phyloP scores from a whole-genome alignment of 805 yeast species.

The Saccharomycopsis sp. region DNA sequence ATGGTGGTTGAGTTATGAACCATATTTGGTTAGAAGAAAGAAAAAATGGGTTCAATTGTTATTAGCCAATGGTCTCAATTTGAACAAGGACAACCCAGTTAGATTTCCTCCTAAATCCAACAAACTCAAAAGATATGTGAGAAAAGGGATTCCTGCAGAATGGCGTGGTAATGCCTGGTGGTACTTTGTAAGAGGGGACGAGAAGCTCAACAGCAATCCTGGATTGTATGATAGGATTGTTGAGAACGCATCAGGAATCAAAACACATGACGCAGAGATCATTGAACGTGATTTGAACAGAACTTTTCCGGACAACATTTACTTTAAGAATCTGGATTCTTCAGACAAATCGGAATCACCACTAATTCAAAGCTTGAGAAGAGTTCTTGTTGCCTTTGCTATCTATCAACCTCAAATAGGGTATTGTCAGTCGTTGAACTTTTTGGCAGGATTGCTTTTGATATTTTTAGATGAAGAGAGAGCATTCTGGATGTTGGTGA shows the following conservation, averaged over 20 bases:
- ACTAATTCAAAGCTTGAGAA: conserved; percentile 59
- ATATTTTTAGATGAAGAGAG: conserved; percentile 83
- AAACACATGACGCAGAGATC: conserved; percentile 77
- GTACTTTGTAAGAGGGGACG: conserved; percentile 81
- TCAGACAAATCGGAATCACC: conserved; percentile 40
- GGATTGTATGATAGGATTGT: conserved; percentile 72
- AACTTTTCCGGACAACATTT: conserved; percentile 88
- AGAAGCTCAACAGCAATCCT: conserved; percentile 52
- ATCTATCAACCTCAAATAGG: conserved; percentile 84
- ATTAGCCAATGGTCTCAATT: conserved; percentile 53
- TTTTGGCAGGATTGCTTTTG: conserved; percentile 77
- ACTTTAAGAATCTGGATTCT: conserved; percentile 45
- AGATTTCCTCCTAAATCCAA: conserved; percentile 74
- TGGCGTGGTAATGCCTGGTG: conserved; percentile 99
- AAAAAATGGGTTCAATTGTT: conserved; percentile 68
- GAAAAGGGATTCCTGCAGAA: conserved; percentile 93
- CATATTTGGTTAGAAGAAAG: conserved; percentile 54
- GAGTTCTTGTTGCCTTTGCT: conserved; percentile 79
- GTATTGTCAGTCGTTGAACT: conserved; percentile 91
- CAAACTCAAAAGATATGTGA: conserved; percentile 67
- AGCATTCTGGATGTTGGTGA: conserved; percentile 93
- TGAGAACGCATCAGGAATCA: conserved; percentile 41
- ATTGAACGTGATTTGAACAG: conserved; percentile 90
- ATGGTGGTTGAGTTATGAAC: conserved; percentile 70
- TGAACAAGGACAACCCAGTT: conserved; percentile 41